A percentile compares a stretch with the other conserved stretches of the same genome.
Evolutionary conservation across 257 asterid species (phyloP).

Genomic region (Lycium ferocissimum): DNA sequence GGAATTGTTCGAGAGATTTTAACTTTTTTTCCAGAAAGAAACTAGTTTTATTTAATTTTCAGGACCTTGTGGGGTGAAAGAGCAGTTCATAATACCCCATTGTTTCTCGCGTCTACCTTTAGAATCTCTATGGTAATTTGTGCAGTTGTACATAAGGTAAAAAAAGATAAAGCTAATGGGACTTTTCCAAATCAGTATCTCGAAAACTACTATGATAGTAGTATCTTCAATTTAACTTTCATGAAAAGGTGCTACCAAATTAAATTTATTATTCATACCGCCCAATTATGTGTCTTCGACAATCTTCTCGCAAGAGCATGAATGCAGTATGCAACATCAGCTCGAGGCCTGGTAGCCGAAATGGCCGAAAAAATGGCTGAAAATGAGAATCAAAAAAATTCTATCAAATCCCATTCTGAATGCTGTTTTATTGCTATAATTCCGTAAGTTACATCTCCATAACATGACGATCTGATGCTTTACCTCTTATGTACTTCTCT

Average conservation of each 20-base stretch:
- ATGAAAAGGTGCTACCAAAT: neutral
- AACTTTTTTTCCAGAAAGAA: neutral
- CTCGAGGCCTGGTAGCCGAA: slow-evolving; percentile 95
- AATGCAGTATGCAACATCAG: slow-evolving; percentile 98
- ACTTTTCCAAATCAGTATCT: neutral
- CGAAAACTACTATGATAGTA: neutral
- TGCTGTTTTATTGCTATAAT: slow-evolving; percentile 21
- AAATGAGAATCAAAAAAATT: slow-evolving; percentile 35
- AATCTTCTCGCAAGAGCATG: slow-evolving; percentile 94
- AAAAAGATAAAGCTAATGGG: neutral
- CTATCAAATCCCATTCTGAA: slow-evolving; percentile 34
- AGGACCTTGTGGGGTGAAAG: neutral
- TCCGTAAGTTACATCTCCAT: slow-evolving; percentile 11
- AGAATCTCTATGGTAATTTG: neutral
- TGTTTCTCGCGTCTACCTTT: neutral
- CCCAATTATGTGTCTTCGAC: slow-evolving; percentile 96
- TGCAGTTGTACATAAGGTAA: neutral
- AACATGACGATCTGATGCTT: slow-evolving; percentile 22
- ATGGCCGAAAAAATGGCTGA: slow-evolving; percentile 89
- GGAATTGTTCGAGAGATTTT: neutral
- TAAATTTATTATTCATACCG: slow-evolving; percentile 58
- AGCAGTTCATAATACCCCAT: neutral
- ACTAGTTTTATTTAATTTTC: neutral
- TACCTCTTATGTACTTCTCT: slow-evolving; percentile 92
- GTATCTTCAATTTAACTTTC: neutral